These are phyloP conservation scores for Plenodomus tracheiphilus DNA, from an alignment of 2,329 filamentous ascomycete species.

Conservation along the genomic window DNA sequence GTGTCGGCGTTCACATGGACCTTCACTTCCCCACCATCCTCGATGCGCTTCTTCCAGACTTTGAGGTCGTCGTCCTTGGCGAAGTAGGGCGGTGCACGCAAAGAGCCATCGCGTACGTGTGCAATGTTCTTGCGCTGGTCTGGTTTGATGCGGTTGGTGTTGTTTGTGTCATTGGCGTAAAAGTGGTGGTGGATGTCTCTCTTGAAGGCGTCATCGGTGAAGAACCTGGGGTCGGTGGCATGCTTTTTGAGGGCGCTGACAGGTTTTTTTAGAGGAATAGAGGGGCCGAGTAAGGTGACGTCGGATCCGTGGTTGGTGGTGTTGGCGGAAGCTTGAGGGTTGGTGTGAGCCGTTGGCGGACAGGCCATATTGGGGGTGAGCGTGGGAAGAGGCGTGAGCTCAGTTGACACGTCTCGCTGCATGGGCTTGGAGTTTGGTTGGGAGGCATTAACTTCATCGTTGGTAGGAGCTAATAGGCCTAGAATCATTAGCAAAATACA, in stretches of 20 bases:
- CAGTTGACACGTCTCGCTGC: too few species aligned
- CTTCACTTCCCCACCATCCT: background rate
- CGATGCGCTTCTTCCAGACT: constrained; percentile 6
- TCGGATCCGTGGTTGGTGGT: too few species aligned
- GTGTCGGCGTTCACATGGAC: background rate
- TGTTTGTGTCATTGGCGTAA: constrained; percentile 70
- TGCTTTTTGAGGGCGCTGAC: constrained; percentile 48
- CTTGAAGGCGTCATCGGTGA: constrained; percentile 9
- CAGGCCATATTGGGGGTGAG: too few species aligned
- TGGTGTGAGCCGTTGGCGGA: too few species aligned
- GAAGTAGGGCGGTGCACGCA: constrained; percentile 3
- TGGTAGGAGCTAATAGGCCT: background rate
- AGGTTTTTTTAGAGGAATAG: background rate
- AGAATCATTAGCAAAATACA: background rate
- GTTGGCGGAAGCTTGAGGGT: too few species aligned
- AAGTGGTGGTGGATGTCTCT: constrained; percentile 12
- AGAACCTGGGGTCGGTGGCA: constrained; percentile 71
- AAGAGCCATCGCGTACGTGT: background rate
- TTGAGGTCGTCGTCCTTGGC: constrained; percentile 13
- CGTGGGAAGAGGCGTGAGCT: too few species aligned
- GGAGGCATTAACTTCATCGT: too few species aligned
- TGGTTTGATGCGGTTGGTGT: constrained; percentile 69
- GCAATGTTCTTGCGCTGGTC: too few species aligned
- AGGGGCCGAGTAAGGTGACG: background rate
- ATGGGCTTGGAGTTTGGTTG: background rate